A percentile compares a stretch with the other conserved stretches of the same genome.
Conservation (phyloP, 2,329 filamentous ascomycete species). For the Colletotrichum higginsianum region DNA sequence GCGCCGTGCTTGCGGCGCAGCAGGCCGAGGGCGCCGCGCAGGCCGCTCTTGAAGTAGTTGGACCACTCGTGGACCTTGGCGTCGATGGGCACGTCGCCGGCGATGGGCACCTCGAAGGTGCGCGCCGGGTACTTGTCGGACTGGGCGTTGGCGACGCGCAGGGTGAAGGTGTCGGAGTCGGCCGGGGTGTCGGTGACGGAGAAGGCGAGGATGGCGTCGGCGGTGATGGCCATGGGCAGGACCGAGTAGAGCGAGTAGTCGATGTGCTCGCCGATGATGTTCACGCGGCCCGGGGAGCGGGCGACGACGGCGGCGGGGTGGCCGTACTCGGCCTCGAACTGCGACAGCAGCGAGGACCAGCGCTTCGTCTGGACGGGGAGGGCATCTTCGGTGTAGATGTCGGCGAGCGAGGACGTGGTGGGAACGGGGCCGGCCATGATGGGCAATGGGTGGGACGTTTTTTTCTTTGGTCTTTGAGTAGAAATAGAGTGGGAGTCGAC, state of each 20-base stretch:
- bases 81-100: slow-evolving; percentile 83
- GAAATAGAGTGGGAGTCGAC: slow-evolving; percentile 38
- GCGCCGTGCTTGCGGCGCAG: slow-evolving; percentile 75
- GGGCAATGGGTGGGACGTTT: slow-evolving; percentile 9
- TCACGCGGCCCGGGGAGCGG: slow-evolving; percentile 93
- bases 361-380: slow-evolving; percentile 77
- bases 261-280: slow-evolving; percentile 99
- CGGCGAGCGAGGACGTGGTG: slow-evolving; percentile 79
- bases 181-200: slow-evolving; percentile 65
- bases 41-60: slow-evolving; percentile 97
- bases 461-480: slow-evolving; percentile 40
- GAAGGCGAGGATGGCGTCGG: slow-evolving; percentile 91
- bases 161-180: slow-evolving; percentile 70
- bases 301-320: slow-evolving; percentile 84
- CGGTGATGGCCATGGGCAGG: slow-evolving; percentile 93
- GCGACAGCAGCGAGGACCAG: slow-evolving; percentile 81
- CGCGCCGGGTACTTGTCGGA: slow-evolving; percentile 80
- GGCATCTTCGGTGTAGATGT: slow-evolving; percentile 87
- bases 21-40: slow-evolving; percentile 85
- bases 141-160: slow-evolving; percentile 87
- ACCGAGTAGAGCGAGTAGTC: slow-evolving; percentile 98
- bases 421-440: slow-evolving; percentile 76
- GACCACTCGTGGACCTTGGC: slow-evolving; percentile 91
- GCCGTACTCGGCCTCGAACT: slow-evolving; percentile 80
- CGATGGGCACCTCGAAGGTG: slow-evolving; percentile 79